Conservation (phyloP, 148 eudicot species). For the Pharnaceum exiguum region DNA sequence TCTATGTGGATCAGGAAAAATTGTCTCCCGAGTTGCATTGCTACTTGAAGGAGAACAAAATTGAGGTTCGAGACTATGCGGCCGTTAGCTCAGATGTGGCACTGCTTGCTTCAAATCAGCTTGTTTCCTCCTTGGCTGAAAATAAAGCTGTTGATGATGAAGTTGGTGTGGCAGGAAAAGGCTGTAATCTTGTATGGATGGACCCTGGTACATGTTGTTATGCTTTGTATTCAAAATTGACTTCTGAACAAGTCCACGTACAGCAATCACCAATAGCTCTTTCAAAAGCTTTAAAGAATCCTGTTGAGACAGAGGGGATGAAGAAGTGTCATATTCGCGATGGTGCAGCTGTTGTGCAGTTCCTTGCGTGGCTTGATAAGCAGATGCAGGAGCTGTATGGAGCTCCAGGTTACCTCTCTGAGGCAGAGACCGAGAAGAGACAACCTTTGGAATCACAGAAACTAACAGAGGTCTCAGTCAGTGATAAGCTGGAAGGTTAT, state of each 20-base stretch:
- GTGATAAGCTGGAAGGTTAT: conserved; percentile 81
- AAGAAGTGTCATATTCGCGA: conserved; percentile 85
- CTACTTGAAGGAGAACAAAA: conserved; percentile 59
- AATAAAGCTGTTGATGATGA: conserved; percentile 73
- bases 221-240: conserved; percentile 77
- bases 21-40: conserved; percentile 65
- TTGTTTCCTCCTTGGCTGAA: conserved; percentile 37
- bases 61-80: conserved; percentile 73
- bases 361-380: conserved; percentile 94
- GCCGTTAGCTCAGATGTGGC: conserved; percentile 64
- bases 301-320: conserved; percentile 90
- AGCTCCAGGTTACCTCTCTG: no score
- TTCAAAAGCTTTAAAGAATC: conserved; percentile 85
- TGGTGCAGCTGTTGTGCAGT: conserved; percentile 88
- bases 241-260: conserved; percentile 51
- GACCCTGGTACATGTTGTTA: conserved; percentile 83
- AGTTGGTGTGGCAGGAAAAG: conserved; percentile 35
- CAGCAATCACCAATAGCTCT: conserved; percentile 69
- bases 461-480: conserved; percentile 82
- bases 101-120: conserved; percentile 70
- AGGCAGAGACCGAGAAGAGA: no score
- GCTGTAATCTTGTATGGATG: conserved; percentile 59
- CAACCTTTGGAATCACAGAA: no score
- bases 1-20: conserved; percentile 73
- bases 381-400: conserved; percentile 55